Percentiles rank a stretch among this genome's conserved stretches.
Conservation (phyloP, 805 yeast genomes). For the Lipomyces sp. region DNA sequence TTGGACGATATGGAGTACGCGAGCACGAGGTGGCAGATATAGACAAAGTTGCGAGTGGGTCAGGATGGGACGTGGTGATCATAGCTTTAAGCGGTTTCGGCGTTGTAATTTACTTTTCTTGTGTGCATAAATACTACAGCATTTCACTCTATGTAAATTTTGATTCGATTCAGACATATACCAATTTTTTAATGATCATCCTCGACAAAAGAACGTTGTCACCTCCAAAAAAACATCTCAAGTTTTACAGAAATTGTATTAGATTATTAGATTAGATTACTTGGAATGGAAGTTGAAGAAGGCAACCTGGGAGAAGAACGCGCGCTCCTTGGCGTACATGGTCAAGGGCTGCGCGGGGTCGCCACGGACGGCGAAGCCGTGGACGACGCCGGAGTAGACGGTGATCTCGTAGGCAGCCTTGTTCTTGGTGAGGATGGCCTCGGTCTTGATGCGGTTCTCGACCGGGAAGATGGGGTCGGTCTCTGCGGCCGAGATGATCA, state of each 20-base stretch:
- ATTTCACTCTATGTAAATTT: neutral
- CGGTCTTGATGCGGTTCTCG: constrained; percentile 63
- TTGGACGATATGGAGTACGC: constrained; percentile 41
- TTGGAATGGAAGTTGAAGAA: constrained; percentile 21
- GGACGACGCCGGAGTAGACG: constrained; percentile 59
- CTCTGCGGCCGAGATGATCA: constrained; percentile 70
- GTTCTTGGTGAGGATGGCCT: constrained; percentile 52
- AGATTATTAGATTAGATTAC: constrained; percentile 3
- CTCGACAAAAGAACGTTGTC: too few relatives aligned
- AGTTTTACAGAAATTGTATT: too few relatives aligned
- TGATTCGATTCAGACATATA: too few relatives aligned
- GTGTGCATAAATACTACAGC: neutral
- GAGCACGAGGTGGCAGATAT: constrained; percentile 40
- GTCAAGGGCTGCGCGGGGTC: constrained; percentile 22
- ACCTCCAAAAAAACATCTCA: too few relatives aligned
- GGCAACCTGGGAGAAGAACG: constrained; percentile 17
- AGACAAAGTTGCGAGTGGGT: neutral
- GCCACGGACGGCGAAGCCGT: constrained; percentile 64
- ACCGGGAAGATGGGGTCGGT: constrained; percentile 58
- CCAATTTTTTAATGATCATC: too few relatives aligned
- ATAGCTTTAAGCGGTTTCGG: neutral
- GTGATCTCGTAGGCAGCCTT: constrained; percentile 58
- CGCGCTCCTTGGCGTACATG: constrained; percentile 28
- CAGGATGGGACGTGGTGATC: too few relatives aligned
- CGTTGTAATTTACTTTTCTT: neutral